Base-by-base conservation (phyloP, 2,329 filamentous ascomycete species). In the Diaporthe australafricana region DNA sequence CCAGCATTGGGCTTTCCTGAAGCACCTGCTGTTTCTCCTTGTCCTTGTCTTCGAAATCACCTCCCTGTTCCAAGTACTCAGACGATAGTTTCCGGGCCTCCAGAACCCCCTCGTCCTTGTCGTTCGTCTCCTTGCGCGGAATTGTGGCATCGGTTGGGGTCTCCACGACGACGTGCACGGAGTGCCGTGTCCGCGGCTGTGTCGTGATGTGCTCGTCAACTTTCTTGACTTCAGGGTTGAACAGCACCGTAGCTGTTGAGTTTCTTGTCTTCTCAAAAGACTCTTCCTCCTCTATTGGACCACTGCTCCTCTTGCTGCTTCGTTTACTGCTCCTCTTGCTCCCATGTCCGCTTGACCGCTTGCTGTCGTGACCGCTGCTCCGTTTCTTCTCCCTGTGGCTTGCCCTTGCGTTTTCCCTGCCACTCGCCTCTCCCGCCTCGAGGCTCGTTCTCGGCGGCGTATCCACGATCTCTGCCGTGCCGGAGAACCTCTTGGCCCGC, bases 121-220 rank as follows among this genome's bases (percentile, higher is more conserved):
- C n/a, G 17, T 65, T 56, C 6, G 35, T n/a, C 5, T 42, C 52
- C 8, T 30, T 35, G n/a, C 25, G 42, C 16, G 57, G 30, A 14
- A 35, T 50, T 1, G 45, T 12, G 11, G 53, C 55, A 5, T 74
- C 75, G 27, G 73, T 71, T 7, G 75, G 75, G 38, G 60, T 73
- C 11, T 73, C 73, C n/a, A 74, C 71, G 20, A 68, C 75, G 3
- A 60, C n/a, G 22, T 69, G 30, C 32, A 69, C 67, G 1, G 67
- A 69, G 5, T 38, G 35, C 3, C 53, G 55, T 22, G 47, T 17
- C 42, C 22, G 67, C 42, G 53, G 47, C 27, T 52, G 53, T 38
- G 30, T 69, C 32, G 53, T 42, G 6, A 55, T 48, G 20, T 47
- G 47, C 20, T 56, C 53, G 32, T 69, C 67, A 25, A 52, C 67